Evolutionary conservation across 202 grass and related monocot species (phyloP).

Genomic region (Cymbopogon flexuosus): DNA sequence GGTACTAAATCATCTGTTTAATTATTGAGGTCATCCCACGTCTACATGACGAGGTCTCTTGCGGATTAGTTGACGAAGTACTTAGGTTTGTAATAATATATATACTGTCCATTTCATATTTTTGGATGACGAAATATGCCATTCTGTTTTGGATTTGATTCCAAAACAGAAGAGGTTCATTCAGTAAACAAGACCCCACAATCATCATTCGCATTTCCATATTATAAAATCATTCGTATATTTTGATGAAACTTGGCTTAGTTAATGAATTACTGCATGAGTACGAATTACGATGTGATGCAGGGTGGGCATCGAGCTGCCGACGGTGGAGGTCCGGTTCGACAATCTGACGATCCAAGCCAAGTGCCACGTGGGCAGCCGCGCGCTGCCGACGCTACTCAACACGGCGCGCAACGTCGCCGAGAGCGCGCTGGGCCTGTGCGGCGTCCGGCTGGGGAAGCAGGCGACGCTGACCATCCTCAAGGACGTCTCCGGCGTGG

Average conservation of each 20-base stretch:
- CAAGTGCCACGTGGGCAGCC: slow-evolving; percentile 67
- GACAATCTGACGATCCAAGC: slow-evolving; percentile 65
- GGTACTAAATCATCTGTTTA: neutral
- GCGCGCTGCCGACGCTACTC: slow-evolving; percentile 73
- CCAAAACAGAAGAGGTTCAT: no score
- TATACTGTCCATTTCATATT: no score
- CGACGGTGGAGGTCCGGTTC: slow-evolving; percentile 89
- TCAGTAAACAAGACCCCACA: no score
- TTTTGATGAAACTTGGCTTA: no score
- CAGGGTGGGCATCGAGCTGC: slow-evolving; percentile 90
- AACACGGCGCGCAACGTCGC: slow-evolving; percentile 72
- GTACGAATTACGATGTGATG: neutral
- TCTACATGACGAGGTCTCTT: neutral
- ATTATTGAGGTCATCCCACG: neutral
- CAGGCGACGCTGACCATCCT: slow-evolving; percentile 70
- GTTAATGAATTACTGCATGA: no score
- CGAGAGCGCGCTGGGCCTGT: slow-evolving; percentile 46
- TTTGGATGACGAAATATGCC: no score
- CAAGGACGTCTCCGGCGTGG: slow-evolving; percentile 50
- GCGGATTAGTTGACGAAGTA: neutral
- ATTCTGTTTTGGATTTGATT: no score
- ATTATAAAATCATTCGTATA: no score
- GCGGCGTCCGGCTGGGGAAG: slow-evolving; percentile 32
- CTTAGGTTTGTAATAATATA: no score
- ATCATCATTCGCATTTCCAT: no score